Evolutionary conservation across 2,329 filamentous ascomycete genomes (phyloP), one percentile per base, ranked within the genome.

Genomic region (Diaporthe amygdali): DNA sequence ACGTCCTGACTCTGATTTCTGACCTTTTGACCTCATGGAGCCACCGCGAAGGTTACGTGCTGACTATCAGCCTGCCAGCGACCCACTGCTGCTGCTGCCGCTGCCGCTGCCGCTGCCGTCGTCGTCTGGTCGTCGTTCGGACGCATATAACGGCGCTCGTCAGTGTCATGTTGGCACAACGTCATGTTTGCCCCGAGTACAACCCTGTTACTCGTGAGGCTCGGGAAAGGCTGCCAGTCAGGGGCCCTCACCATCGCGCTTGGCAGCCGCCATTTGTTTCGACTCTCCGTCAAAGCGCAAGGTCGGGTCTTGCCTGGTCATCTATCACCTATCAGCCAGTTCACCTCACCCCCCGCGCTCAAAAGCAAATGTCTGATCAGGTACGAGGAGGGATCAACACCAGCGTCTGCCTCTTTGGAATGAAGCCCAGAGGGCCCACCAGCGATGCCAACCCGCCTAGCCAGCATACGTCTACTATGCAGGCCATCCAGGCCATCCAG

Each of bases 191-290:
- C 20, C 37, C 59, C 59, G 44, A 64, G 27, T 64, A 44, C 44
- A 27, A 64, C 59, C 44, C 34, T 64, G 59, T 64, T 64, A 37
- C 44, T 49, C 41, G 59, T 64, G 59, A 49, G 59, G 59, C 59
- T 64, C 41, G 59, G 30, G 41, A 49, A 44, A 64, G 59, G 59
- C 59, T 64, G 59, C 59, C 59, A 64, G 59, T 49, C 59, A 64
- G 59, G 41, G 51, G 46, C 52, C 39, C 52, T 34, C 25, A 54
- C n/a, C 37, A 51, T 34, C 34, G 51, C 46, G 39, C 69, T 71
- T 54, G 54, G 69, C 64, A 49, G 64, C 56, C 51, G 47, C 59
- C 54, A 41, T 32, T 47, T 68, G 69, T 71, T 68, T 68, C 64
- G 54, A 71, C 52, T 37, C 15, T 39, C 69, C 37, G 44, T 64